phyloP scores from a whole-genome alignment of 768 basidiomycete species.

The Hortiboletus flavorubellus region DNA sequence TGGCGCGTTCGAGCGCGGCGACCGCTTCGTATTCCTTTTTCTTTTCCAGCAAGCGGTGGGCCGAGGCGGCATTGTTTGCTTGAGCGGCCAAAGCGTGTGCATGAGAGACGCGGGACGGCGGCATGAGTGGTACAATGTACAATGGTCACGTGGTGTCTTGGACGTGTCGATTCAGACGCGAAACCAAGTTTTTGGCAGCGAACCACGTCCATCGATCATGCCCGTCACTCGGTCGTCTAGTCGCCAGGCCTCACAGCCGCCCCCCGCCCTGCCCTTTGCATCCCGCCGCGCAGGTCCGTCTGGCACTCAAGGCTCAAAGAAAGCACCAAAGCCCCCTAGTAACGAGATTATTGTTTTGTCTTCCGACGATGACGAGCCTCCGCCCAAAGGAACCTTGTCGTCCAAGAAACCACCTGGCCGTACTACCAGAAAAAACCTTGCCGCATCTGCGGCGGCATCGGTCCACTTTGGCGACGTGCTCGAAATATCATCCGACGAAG shows the following conservation, averaged over 20 bases:
- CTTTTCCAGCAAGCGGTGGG: slow-evolving; percentile 64
- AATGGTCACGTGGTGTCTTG: slow-evolving; percentile 12
- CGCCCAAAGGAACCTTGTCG: slow-evolving; percentile 17
- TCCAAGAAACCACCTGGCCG: slow-evolving; percentile 12
- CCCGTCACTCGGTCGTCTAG: slow-evolving; percentile 31
- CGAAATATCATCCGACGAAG: slow-evolving; percentile 60
- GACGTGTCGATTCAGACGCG: slow-evolving; percentile 8
- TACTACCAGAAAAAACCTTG: slow-evolving; percentile 19
- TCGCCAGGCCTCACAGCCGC: slow-evolving; percentile 10
- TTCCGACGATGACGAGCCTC: slow-evolving; percentile 30
- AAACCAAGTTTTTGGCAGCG: not conserved
- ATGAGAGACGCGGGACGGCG: slow-evolving; percentile 40
- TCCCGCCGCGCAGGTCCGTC: slow-evolving; percentile 10
- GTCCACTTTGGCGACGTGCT: slow-evolving; percentile 39
- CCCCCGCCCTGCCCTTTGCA: not conserved
- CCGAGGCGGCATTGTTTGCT: slow-evolving; percentile 44
- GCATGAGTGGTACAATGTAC: not conserved
- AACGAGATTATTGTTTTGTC: slow-evolving; percentile 33
- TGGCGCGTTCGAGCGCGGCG: slow-evolving; percentile 64
- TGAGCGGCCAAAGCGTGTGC: slow-evolving; percentile 35
- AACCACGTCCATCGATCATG: slow-evolving; percentile 14
- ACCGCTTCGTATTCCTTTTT: slow-evolving; percentile 81
- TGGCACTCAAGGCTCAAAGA: slow-evolving; percentile 11
- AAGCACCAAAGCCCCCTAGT: slow-evolving; percentile 13
- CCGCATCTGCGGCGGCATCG: slow-evolving; percentile 3